Evolutionary conservation across 768 basidiomycete genomes (phyloP), one percentile per base, ranked within the genome.

Genomic region (Cyclocybe aegerita): DNA sequence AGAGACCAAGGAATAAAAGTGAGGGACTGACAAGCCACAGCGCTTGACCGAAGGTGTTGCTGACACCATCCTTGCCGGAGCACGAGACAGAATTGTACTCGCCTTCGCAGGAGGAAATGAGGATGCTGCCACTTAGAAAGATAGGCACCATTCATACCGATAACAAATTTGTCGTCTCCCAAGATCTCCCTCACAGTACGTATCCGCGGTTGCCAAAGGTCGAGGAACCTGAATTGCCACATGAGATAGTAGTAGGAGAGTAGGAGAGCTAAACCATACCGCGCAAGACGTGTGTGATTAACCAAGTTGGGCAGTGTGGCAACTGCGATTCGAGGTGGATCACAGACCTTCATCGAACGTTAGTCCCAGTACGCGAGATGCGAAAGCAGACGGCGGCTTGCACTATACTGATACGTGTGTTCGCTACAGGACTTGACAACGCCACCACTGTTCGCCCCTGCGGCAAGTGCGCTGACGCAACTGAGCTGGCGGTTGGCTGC

Each of bases 81-180:
- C 79, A 81, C 4, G 78, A 79, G 9, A 80, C 77, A 0, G 79
- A 80, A 50, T 79, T 82, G 53, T 78, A 80, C 61, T 81, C 79
- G 7, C 80, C 79, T 79, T 15, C 4, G 10, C 8, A 31, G 23
- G 31, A 38, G 15, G 44, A 43, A 16, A 4, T 29, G 12, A 4
- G 34, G 16, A 30, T 12, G 29, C 1, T 34, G 8, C 12, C 9
- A 33, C 10, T n/a, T 3, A 43, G 10, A 9, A 17, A 43, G 9
- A 6, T 7, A 36, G 8, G 49, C 55, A 39, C 12, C 29, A 9
- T 11, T n/a, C 11, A 35, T 48, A 78, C 77, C 79, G 43, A 80
- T 75, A 34, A 75, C 65, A 47, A 81, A 82, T 9, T 71, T 61
- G 47, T 80, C 71, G 6, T 72, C 68, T 2, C 79, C 80, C 7